Evolutionary conservation across 225 moss, liverwort and hornwort genomes (phyloP).

Genomic region (Pleurozium schreberi): DNA sequence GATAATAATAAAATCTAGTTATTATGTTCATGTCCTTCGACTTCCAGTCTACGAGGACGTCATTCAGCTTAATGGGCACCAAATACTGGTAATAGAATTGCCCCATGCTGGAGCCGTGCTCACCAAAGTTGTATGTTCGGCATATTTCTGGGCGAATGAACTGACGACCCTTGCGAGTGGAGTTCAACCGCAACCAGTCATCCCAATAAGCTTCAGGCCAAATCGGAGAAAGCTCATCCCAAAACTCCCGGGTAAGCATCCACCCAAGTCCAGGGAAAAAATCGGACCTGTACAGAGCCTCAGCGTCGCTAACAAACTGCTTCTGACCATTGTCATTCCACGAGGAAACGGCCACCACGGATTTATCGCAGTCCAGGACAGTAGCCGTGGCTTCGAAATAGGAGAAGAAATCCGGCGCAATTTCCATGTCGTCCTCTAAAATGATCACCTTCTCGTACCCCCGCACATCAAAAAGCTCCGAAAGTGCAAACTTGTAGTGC

Average conservation of each 20-base stretch:
- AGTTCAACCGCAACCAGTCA: constrained; percentile 80
- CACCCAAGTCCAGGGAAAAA: constrained; percentile 98
- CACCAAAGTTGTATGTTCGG: constrained; percentile 95
- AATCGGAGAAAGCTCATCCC: constrained; percentile 88
- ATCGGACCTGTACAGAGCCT: constrained; percentile 75
- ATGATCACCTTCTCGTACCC: constrained; percentile 74
- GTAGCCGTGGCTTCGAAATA: constrained; percentile 79
- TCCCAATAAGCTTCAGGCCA: constrained; percentile 99
- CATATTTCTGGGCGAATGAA: constrained; percentile 95
- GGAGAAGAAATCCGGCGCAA: constrained; percentile 81
- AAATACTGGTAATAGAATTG: constrained; percentile 50
- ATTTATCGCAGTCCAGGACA: constrained; percentile 72
- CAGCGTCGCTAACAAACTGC: constrained; percentile 73
- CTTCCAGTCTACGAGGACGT: constrained; percentile 38
- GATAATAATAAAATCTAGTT: background rate
- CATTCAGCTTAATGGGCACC: constrained; percentile 46
- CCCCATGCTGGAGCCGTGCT: constrained; percentile 66
- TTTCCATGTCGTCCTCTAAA: constrained; percentile 98
- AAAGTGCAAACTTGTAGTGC: constrained; percentile 90
- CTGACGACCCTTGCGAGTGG: constrained; percentile 72
- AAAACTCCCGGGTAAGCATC: constrained; percentile 90
- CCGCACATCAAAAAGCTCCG: constrained; percentile 59
- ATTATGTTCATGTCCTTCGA: constrained; percentile 26
- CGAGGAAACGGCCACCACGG: constrained; percentile 83
- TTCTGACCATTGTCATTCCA: constrained; percentile 99